Conservation (phyloP, 306 rosid genomes). For the Quercus variabilis region DNA sequence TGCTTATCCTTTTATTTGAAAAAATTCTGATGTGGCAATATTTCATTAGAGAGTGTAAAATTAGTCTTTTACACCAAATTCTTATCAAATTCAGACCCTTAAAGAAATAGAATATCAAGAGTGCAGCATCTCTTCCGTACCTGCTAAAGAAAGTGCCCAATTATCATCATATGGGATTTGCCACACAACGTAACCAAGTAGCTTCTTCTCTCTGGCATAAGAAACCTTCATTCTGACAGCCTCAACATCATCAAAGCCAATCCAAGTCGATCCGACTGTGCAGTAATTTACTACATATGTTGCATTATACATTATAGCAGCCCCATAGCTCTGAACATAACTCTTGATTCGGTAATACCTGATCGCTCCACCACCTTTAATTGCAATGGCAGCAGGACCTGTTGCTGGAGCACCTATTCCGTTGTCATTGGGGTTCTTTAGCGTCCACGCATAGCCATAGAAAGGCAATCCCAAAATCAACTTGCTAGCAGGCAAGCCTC, state of each 20-base stretch:
- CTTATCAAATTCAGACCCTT: no score
- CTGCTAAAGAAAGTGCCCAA: slow-evolving; percentile 29
- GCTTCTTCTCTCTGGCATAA: slow-evolving; percentile 30
- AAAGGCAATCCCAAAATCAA: slow-evolving; percentile 39
- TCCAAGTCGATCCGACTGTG: slow-evolving; percentile 27
- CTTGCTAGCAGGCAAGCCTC: slow-evolving; percentile 16
- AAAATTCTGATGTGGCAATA: no score
- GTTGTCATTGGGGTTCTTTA: slow-evolving; percentile 7
- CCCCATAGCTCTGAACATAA: slow-evolving; percentile 8
- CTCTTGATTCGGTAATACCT: slow-evolving; percentile 18
- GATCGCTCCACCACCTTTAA: slow-evolving; percentile 1
- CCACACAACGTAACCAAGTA: slow-evolving; percentile 33
- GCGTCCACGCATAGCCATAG: slow-evolving; percentile 33
- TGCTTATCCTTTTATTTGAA: no score
- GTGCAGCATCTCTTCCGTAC: background rate
- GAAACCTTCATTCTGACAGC: slow-evolving; percentile 27
- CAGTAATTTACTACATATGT: slow-evolving; percentile 32
- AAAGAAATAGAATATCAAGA: background rate
- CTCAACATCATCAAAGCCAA: slow-evolving; percentile 34
- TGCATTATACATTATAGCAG: slow-evolving; percentile 11
- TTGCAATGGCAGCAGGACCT: slow-evolving; percentile 15
- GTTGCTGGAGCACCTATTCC: slow-evolving; percentile 22
- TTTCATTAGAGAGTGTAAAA: background rate
- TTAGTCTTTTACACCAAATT: background rate
- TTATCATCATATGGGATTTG: slow-evolving; percentile 26